Conservation (phyloP, 805 yeast genomes). For the Kluyveromyces nonfermentans region DNA sequence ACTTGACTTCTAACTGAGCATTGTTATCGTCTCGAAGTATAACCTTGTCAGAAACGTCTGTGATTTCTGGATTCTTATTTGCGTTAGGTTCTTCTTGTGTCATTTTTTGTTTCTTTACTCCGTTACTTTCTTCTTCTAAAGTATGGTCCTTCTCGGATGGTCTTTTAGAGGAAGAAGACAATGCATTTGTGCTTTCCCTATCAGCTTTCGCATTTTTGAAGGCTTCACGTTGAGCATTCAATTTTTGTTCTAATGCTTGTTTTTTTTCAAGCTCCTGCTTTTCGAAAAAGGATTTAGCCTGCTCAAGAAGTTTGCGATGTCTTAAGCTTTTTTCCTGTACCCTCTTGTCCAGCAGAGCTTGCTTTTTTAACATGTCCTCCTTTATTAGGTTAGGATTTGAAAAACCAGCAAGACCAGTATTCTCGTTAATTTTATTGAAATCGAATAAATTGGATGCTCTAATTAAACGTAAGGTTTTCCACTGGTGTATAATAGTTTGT, state of each 20-base stretch:
- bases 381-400: slow-evolving; percentile 22
- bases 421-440: slow-evolving; percentile 30
- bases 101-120: background rate
- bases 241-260: background rate
- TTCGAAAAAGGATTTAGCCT: slow-evolving; percentile 1
- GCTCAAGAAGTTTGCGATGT: slow-evolving; percentile 14
- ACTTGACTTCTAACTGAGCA: too few species aligned
- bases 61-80: too few species aligned
- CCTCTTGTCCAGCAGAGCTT: slow-evolving; percentile 6
- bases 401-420: slow-evolving; percentile 32
- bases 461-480: slow-evolving; percentile 38
- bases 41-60: too few species aligned
- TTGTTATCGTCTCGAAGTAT: too few species aligned
- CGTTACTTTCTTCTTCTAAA: background rate
- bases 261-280: background rate
- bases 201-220: background rate
- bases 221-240: background rate
- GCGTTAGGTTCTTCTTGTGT: background rate
- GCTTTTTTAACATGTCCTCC: slow-evolving; percentile 8
- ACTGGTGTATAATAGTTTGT: slow-evolving; percentile 23
- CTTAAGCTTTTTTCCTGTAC: slow-evolving; percentile 9
- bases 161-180: background rate
- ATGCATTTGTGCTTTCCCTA: background rate
- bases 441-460: slow-evolving; percentile 31
- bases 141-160: background rate